Evolutionary conservation across 2,329 filamentous ascomycete genomes (phyloP), one percentile per base, ranked within the genome.

Genomic region (Beauveria medogensis): DNA sequence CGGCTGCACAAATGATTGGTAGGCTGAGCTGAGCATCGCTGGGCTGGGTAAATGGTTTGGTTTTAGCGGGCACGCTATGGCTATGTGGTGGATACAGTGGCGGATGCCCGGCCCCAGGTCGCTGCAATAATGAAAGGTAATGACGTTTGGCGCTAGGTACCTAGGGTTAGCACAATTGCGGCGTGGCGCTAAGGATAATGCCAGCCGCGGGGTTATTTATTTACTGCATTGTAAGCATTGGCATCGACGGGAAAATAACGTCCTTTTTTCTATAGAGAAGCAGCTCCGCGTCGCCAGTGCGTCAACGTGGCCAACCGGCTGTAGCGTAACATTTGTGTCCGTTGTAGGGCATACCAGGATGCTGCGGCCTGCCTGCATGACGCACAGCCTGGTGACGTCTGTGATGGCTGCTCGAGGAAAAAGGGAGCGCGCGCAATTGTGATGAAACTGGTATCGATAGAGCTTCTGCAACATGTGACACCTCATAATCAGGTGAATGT

Each of bases 351-450:
- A 47, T 14, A 46, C n/a, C 37, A 41, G 22, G 6, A 18, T 28
- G 43, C n/a, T 47, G 18, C 18, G 12, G 24, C 24, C 26, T 41
- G 34, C 34, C 51, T 28, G n/a, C 43, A 57, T 48, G 20, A 10
- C 44, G 55, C 55, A 44, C 44, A 37, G 55, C 55, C n/a, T 40
- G 12, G 44, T 57, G 55, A 48, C 55, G 44, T 57, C 54, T n/a
- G 40, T 22, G 41, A 44, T 55, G 18, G 26, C 18, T 16, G 37
- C 34, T n/a, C 22, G 28, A 26, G 7, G 18, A 43, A 20, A 22
- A n/a, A 26, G 20, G 34, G 18, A 34, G 26, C 48, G 3, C 37
- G 34, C 51, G 34, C 14, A 37, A 37, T 37, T 37, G 34, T 24
- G 18, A 22, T 5, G 22, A 14, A 16, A 47, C 26, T 40, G 30